A percentile compares a stretch with the other conserved stretches of the same genome.
phyloP scores from a whole-genome alignment of 2,329 filamentous ascomycete species.

The Phoma herbarum region DNA sequence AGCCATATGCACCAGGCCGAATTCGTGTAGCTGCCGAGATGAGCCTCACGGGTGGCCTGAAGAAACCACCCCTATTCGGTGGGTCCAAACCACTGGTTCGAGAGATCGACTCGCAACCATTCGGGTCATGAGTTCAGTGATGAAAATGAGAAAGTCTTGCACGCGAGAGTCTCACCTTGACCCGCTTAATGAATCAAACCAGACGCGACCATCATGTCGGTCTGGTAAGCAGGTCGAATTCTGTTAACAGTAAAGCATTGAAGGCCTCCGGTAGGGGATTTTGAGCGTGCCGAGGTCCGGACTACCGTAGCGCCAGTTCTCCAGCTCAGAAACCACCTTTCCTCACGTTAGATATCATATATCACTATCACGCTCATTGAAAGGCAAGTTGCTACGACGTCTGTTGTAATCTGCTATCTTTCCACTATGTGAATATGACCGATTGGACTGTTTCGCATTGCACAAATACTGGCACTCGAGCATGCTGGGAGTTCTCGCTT shows the following conservation, averaged over 20 bases:
- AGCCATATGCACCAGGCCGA: neutral
- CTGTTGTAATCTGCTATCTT: too few species aligned
- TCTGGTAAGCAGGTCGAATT: neutral
- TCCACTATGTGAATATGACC: too few species aligned
- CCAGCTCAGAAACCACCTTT: neutral
- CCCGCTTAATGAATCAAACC: too few species aligned
- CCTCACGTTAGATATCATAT: neutral
- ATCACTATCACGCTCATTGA: neutral
- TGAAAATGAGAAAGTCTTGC: neutral
- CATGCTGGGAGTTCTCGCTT: too few species aligned
- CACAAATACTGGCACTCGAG: too few species aligned
- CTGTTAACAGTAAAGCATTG: neutral
- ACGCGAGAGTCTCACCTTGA: neutral
- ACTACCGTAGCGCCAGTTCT: neutral
- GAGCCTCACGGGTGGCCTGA: constrained; percentile 6
- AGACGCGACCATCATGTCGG: too few species aligned
- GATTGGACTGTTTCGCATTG: too few species aligned
- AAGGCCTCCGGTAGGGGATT: neutral
- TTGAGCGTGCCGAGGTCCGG: neutral
- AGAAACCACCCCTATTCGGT: neutral
- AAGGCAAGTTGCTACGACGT: too few species aligned
- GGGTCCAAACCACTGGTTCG: neutral
- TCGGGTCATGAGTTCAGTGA: neutral
- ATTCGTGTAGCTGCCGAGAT: constrained; percentile 6
- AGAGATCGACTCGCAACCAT: neutral